A percentile compares a stretch with the other conserved stretches of the same genome.
Conservation (phyloP, 495 filamentous ascomycete species). For the Hypoxylon rickii region DNA sequence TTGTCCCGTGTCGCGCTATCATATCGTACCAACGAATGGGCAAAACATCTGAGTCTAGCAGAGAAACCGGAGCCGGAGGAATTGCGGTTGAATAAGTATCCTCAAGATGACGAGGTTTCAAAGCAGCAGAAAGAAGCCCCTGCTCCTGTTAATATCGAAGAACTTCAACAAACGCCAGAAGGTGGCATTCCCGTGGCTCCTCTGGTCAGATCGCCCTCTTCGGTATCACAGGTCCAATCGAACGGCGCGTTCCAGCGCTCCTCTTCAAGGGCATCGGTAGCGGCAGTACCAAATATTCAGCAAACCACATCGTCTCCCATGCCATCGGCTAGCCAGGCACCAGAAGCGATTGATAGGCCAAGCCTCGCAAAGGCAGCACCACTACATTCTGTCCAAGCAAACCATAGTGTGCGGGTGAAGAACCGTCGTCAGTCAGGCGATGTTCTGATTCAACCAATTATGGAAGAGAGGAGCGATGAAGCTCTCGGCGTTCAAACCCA, state of each 20-base stretch:
- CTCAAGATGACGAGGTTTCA: constrained; percentile 20
- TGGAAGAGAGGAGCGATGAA: constrained; percentile 42
- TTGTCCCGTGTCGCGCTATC: constrained; percentile 76
- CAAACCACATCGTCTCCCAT: constrained; percentile 35
- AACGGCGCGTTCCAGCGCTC: constrained; percentile 45
- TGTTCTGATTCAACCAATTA: constrained; percentile 44
- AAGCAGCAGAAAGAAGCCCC: constrained; percentile 52
- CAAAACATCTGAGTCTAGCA: constrained; percentile 81
- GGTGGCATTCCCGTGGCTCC: constrained; percentile 48
- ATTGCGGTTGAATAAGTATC: constrained; percentile 51
- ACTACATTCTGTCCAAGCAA: constrained; percentile 24
- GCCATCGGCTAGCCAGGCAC: constrained; percentile 10
- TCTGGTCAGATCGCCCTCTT: constrained; percentile 40
- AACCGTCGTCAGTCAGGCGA: constrained; percentile 33
- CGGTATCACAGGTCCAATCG: constrained; percentile 37
- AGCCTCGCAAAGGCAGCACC: constrained; percentile 21
- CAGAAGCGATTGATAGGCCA: constrained; percentile 28
- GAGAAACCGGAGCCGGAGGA: constrained; percentile 75
- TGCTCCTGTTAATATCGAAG: constrained; percentile 65
- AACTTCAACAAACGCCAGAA: constrained; percentile 72
- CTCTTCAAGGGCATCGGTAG: constrained; percentile 46
- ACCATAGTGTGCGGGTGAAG: constrained; percentile 16
- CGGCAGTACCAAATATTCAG: constrained; percentile 48
- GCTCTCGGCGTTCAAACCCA: constrained; percentile 16
- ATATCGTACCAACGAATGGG: constrained; percentile 96